Evolutionary conservation across 768 basidiomycete species (phyloP), one percentile per base, ranked within the genome.

Genomic region (Trametes gibbosa): DNA sequence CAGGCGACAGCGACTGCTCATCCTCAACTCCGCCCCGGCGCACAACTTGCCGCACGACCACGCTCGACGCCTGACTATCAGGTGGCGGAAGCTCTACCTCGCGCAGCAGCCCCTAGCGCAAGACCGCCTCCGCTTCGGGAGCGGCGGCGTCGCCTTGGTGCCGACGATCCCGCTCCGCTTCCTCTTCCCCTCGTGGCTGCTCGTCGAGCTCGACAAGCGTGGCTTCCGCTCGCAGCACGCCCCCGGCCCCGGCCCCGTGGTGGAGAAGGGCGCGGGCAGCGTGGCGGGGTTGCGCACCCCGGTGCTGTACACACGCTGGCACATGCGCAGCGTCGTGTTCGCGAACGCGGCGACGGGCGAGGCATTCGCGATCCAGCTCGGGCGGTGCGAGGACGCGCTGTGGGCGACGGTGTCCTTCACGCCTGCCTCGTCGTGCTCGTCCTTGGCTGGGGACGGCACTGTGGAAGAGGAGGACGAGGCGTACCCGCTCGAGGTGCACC

Each of bases 371-470:
- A 35, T 60, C 3, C 59, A 54, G 21, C 35, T 60, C 5, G 59
- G 59, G 32, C 40, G 27, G n/a, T 60, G 59, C 34, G 43, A 45
- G 19, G 47, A 41, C 27, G 10, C 34, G 16, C 52, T 51, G 9
- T 60, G 59, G 59, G 59, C 59, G 17, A 53, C 58, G 14, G 58
- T 34, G 27, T 29, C 46, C 37, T 53, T 53, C 21, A 32, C 51
- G 43, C 43, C 43, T 21, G 43, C 43, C 8, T 8, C 7, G 43
- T 23, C 43, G 43, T 24, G 13, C 19, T 45, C 21, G 43, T n/a
- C 19, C 21, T 24, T 1, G 2, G 19, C 8, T 13, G 43, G 43
- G 21, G 21, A 24, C 21, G 41, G 17, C n/a, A n/a, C 8, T n/a
- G 43, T 12, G 21, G 43, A 45, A 7, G 12, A 43, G 42, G 42